Percentiles rank a stretch among this genome's conserved stretches.
Evolutionary conservation across 2,329 filamentous ascomycete genomes (phyloP).

Genomic region (Pseudogymnoascus sp.): DNA sequence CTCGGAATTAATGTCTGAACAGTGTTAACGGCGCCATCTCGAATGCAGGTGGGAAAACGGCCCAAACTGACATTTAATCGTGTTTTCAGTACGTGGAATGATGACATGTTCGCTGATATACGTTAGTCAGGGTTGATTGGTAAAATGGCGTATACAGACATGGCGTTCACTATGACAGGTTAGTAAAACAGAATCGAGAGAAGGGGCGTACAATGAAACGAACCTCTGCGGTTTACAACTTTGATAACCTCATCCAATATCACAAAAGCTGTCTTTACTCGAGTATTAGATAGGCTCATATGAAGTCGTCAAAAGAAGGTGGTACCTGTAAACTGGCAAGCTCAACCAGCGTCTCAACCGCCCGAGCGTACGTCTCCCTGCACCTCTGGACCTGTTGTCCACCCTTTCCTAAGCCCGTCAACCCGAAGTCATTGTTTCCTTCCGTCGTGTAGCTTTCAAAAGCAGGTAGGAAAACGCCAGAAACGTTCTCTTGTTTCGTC

Average conservation of each 20-base stretch:
- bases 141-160: conserved; percentile 48
- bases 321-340: conserved; percentile 77
- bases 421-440: conserved; percentile 87
- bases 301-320: background rate
- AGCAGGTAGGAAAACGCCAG: conserved; percentile 84
- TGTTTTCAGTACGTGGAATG: conserved; percentile 95
- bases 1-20: conserved; percentile 89
- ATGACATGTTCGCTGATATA: conserved; percentile 73
- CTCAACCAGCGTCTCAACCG: conserved; percentile 92
- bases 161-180: conserved; percentile 68
- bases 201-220: conserved; percentile 22
- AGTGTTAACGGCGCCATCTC: conserved; percentile 15
- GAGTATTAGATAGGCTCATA: conserved; percentile 11
- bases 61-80: conserved; percentile 74
- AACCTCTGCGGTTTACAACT: conserved; percentile 91
- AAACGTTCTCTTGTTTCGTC: conserved; percentile 97
- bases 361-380: conserved; percentile 89
- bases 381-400: conserved; percentile 94
- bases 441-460: conserved; percentile 90
- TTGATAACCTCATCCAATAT: conserved; percentile 99
- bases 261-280: conserved; percentile 75
- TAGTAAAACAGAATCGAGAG: conserved; percentile 8
- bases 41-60: background rate
- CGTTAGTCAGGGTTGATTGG: conserved; percentile 3
- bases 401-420: conserved; percentile 93